Conservation (phyloP, 148 eudicot genomes). For the Tetragonia tetragonoides region DNA sequence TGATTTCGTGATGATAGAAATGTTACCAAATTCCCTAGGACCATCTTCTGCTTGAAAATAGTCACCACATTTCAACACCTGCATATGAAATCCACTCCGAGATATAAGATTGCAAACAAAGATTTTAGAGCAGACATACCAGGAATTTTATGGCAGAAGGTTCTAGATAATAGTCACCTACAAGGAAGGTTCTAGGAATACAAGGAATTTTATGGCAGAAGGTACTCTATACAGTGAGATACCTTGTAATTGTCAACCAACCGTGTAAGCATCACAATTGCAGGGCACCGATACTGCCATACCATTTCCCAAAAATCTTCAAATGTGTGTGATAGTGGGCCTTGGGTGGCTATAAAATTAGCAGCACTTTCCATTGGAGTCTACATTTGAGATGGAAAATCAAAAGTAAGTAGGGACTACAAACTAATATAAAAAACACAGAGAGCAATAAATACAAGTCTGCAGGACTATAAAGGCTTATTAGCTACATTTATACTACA, state of each 20-base stretch:
- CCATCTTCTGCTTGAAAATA: slow-evolving; percentile 94
- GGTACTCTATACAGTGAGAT: slow-evolving; percentile 28
- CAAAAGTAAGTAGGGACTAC: slow-evolving; percentile 16
- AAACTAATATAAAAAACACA: background rate
- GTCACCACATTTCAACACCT: slow-evolving; percentile 87
- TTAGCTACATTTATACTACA: no score
- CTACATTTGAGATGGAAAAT: slow-evolving; percentile 40
- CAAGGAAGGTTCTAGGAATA: background rate
- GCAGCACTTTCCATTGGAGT: slow-evolving; percentile 57
- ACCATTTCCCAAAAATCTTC: slow-evolving; percentile 99
- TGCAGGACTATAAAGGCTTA: background rate
- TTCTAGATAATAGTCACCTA: no score
- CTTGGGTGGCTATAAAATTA: slow-evolving; percentile 95
- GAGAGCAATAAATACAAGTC: background rate
- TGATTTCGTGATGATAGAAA: slow-evolving; percentile 58
- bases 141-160: background rate
- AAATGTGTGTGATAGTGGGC: slow-evolving; percentile 78
- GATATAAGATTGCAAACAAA: background rate
- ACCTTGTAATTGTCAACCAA: slow-evolving; percentile 81
- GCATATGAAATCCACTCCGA: slow-evolving; percentile 25
- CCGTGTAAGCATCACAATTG: slow-evolving; percentile 85
- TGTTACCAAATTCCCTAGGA: slow-evolving; percentile 81
- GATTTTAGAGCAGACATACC: background rate
- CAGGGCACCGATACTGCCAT: slow-evolving; percentile 76
- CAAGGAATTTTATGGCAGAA: background rate